phyloP scores from a whole-genome alignment of 495 filamentous ascomycete species.

The Penicillium manginii region DNA sequence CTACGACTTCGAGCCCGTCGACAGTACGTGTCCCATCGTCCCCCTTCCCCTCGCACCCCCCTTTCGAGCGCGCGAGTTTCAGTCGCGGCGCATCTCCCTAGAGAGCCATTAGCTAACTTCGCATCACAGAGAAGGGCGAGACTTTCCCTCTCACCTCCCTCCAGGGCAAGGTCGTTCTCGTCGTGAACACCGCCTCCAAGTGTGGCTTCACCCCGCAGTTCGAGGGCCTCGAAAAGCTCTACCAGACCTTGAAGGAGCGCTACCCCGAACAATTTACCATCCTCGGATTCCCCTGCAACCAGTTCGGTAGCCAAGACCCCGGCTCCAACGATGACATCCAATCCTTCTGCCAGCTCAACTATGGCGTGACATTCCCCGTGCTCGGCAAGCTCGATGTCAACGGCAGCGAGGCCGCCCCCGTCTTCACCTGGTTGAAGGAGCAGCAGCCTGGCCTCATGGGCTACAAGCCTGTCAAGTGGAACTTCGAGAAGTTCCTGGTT shows the following conservation, averaged over 20 bases:
- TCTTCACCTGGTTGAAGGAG: conserved; percentile 88
- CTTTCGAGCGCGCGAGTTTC: not conserved
- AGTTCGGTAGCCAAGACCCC: conserved; percentile 91
- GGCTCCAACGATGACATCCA: conserved; percentile 89
- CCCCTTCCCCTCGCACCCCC: not conserved
- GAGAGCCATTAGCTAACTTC: conserved; percentile 22
- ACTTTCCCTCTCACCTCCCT: conserved; percentile 69
- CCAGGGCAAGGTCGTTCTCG: conserved; percentile 87
- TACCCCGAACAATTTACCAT: conserved; percentile 79
- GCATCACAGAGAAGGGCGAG: conserved; percentile 68
- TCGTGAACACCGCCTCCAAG: conserved; percentile 99
- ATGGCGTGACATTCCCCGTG: conserved; percentile 92
- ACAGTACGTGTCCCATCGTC: conserved; percentile 59
- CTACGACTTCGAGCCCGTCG: conserved; percentile 87
- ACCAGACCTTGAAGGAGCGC: conserved; percentile 71
- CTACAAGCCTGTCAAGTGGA: conserved; percentile 91
- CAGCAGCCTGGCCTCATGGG: conserved; percentile 83
- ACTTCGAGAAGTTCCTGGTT: conserved; percentile 96
- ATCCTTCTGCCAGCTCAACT: conserved; percentile 90
- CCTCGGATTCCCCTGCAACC: conserved; percentile 98
- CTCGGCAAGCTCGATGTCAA: conserved; percentile 94
- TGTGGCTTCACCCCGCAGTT: conserved; percentile 99
- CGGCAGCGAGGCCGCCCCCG: conserved; percentile 74
- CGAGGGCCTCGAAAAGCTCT: conserved; percentile 84
- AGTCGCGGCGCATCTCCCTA: conserved; percentile 6